These are phyloP conservation scores for Boletus sensibilis DNA, from an alignment of 768 basidiomycete species.

Conservation along the genomic window DNA sequence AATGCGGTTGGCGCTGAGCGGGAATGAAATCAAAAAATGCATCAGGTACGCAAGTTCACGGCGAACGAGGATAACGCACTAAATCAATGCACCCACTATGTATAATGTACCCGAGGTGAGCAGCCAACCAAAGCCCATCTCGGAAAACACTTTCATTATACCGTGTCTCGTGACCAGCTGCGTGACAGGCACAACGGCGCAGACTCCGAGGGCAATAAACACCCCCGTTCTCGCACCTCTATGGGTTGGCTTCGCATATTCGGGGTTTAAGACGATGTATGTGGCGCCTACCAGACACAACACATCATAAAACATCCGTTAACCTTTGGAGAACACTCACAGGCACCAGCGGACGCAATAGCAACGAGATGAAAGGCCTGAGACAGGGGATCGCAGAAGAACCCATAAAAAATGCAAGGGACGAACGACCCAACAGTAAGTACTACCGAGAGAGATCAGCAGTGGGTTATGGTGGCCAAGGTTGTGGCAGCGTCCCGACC, in stretches of 20 bases:
- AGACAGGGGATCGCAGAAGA: constrained; percentile 59
- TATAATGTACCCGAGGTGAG: constrained; percentile 70
- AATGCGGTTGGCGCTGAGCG: constrained; percentile 73
- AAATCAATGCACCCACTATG: constrained; percentile 75
- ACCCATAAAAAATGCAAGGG: constrained; percentile 75
- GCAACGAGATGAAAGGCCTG: constrained; percentile 54
- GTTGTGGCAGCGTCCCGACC: constrained; percentile 34
- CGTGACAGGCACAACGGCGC: constrained; percentile 63
- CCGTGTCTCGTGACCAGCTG: constrained; percentile 67
- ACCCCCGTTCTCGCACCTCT: constrained; percentile 73
- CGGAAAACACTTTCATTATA: constrained; percentile 46
- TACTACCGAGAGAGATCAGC: constrained; percentile 33
- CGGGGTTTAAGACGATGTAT: constrained; percentile 76
- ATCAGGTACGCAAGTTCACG: constrained; percentile 26
- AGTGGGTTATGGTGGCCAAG: neutral
- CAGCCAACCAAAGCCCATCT: constrained; percentile 74
- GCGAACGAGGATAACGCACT: constrained; percentile 54
- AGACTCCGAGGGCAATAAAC: constrained; percentile 77
- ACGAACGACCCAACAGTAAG: constrained; percentile 78
- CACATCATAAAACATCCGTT: neutral
- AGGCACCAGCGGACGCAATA: constrained; percentile 53
- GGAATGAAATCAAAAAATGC: constrained; percentile 32
- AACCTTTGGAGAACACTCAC: constrained; percentile 41
- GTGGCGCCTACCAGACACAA: constrained; percentile 48
- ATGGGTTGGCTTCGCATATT: constrained; percentile 73